phyloP scores from a whole-genome alignment of 73 alveolate species.

The Paramecium biaurelia region DNA sequence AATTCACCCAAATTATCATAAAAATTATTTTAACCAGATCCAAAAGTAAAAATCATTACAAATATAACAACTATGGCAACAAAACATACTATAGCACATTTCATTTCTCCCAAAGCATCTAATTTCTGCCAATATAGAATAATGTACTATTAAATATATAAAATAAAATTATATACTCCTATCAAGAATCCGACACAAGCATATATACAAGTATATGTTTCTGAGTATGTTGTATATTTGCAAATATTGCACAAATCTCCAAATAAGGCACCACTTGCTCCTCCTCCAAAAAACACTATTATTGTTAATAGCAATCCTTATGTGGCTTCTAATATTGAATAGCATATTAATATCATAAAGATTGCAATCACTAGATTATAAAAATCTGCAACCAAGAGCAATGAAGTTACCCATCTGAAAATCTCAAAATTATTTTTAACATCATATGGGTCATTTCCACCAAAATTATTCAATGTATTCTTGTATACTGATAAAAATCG shows the following conservation, averaged over 20 bases:
- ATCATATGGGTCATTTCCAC: neutral
- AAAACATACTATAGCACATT: neutral
- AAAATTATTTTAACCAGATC: neutral
- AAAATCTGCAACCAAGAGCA: neutral
- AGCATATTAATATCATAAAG: neutral
- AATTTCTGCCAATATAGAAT: neutral
- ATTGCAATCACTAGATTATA: neutral
- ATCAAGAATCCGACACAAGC: neutral
- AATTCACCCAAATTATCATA: neutral
- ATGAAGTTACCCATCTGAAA: neutral
- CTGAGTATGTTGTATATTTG: neutral
- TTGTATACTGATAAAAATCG: neutral
- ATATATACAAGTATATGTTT: neutral
- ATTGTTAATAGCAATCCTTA: neutral
- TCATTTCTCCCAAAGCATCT: neutral
- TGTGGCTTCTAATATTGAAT: neutral
- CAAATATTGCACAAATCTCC: conserved; percentile 20
- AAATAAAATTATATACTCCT: neutral
- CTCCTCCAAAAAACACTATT: neutral
- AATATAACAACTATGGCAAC: neutral
- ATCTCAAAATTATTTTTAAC: neutral
- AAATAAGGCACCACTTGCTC: conserved; percentile 13
- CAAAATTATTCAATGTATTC: neutral
- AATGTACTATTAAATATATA: neutral
- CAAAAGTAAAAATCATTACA: neutral